A percentile compares a stretch with the other conserved stretches of the same genome.
Conservation (phyloP, 495 filamentous ascomycete species). For the Hapsidospora chrysogenum region DNA sequence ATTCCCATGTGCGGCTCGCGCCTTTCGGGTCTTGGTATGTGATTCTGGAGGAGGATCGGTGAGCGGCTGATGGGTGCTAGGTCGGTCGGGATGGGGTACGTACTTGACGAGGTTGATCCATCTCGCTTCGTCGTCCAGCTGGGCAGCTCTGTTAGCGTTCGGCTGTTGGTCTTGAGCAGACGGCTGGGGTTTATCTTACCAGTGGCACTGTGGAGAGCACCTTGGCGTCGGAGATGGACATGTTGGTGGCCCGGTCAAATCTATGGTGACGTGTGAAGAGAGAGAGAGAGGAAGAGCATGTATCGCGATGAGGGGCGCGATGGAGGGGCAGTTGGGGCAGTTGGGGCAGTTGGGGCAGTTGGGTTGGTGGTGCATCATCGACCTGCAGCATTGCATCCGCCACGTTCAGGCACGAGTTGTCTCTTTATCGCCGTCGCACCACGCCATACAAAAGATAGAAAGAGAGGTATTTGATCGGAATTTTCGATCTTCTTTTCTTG, state of each 20-base stretch:
- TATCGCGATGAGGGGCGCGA: too few species aligned
- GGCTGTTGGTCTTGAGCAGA: not conserved
- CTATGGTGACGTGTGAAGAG: too few species aligned
- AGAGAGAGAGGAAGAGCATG: too few species aligned
- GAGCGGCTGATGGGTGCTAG: not conserved
- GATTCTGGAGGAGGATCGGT: slow-evolving; percentile 31
- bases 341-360: too few species aligned
- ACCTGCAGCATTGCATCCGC: too few species aligned
- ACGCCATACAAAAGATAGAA: too few species aligned
- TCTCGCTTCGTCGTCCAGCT: slow-evolving; percentile 41
- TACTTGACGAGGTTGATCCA: slow-evolving; percentile 51
- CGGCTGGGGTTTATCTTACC: slow-evolving; percentile 3
- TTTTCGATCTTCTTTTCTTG: too few species aligned
- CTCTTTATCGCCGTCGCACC: too few species aligned
- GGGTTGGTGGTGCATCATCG: too few species aligned
- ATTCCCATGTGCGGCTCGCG: slow-evolving; percentile 61
- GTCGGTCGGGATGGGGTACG: not conserved
- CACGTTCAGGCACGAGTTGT: too few species aligned
- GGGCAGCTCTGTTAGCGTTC: not conserved
- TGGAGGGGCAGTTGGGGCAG: too few species aligned
- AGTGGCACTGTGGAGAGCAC: slow-evolving; percentile 22
- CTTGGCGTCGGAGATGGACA: slow-evolving; percentile 24
- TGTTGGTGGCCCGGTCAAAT: slow-evolving; percentile 7
- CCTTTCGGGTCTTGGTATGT: slow-evolving; percentile 60
- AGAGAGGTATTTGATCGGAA: too few species aligned